These are phyloP conservation scores for Rhynchospora breviuscula DNA, from an alignment of 176 grass and related monocot species.

Conservation along the genomic window DNA sequence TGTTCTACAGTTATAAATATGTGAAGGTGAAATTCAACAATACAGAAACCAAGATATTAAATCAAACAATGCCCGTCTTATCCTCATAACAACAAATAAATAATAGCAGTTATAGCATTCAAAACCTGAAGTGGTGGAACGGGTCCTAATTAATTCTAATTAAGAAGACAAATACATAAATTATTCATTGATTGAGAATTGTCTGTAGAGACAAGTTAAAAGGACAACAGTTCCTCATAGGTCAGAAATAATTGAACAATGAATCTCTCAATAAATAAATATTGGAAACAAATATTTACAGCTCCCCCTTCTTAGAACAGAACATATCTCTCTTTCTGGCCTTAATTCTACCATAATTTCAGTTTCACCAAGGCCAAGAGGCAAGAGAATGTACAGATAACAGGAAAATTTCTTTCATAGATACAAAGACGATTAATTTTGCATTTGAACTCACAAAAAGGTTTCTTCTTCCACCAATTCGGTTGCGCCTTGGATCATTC, in stretches of 20 bases:
- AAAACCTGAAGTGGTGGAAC: too few species aligned
- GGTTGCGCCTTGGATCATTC: not conserved
- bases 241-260: not conserved
- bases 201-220: too few species aligned
- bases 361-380: not conserved
- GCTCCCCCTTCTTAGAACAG: not conserved
- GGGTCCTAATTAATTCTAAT: too few species aligned
- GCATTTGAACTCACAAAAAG: not conserved
- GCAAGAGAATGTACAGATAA: not conserved
- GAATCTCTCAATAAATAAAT: not conserved
- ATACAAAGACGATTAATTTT: not conserved
- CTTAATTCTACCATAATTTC: not conserved
- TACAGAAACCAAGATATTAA: not conserved
- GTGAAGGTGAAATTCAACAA: not conserved
- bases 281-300: slow-evolving; percentile 2
- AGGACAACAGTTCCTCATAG: too few species aligned
- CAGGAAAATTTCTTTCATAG: not conserved
- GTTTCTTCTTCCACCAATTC: not conserved
- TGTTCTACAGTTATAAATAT: not conserved
- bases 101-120: not conserved
- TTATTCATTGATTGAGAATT: too few species aligned
- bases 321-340: not conserved
- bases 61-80: not conserved
- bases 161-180: too few species aligned
- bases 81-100: not conserved